Evolutionary conservation across 139 green algal genomes (phyloP), one percentile per base, ranked within the genome.

Genomic region (Limnomonas spitsbergensis): DNA sequence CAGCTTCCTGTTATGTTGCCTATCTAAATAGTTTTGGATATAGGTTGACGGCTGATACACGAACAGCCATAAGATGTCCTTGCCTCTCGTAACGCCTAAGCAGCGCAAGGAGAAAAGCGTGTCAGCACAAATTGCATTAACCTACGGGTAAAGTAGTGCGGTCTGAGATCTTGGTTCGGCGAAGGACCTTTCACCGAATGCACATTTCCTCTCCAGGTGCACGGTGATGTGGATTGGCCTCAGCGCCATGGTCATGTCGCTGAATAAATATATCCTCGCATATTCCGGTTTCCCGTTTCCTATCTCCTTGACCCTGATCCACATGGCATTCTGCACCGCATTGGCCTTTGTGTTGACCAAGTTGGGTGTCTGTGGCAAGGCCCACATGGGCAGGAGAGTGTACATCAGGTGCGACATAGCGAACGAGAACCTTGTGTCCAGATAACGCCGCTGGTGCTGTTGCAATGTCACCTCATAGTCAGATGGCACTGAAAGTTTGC

Each of bases 191-290:
- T 38, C 56, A n/a, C n/a, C n/a, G n/a, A n/a, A n/a, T n/a, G n/a
- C 56, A 32, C 56, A n/a, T 54, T 54, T 54, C 42, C 42, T 6
- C 42, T 54, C 7, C 9, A 9, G 42, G 42, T 54, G n/a, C 56
- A 27, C 56, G 83, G 32, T 83, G 3, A 36, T 88, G 53, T 88
- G 84, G 84, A 84, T 89, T 66, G 66, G 42, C 14, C 81, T 89
- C 2, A 76, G 38, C 20, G 81, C 80, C 1, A 20, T 67, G 0
- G 89, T 93, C 3, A 93, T 93, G 37, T 67, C 92, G 52, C 80
- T 91, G 75, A 93, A 93, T 84, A 93, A 93, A 82, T 93, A 85
- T 39, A 69, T 93, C 20, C 78, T 93, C 24, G 76, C 86, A 14
- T 89, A 83, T 69, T 80, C 73, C 1, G 81, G 67, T 0, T 94